Base-by-base conservation (phyloP, 2,329 filamentous ascomycete genomes). In the Penicillium sp. region DNA sequence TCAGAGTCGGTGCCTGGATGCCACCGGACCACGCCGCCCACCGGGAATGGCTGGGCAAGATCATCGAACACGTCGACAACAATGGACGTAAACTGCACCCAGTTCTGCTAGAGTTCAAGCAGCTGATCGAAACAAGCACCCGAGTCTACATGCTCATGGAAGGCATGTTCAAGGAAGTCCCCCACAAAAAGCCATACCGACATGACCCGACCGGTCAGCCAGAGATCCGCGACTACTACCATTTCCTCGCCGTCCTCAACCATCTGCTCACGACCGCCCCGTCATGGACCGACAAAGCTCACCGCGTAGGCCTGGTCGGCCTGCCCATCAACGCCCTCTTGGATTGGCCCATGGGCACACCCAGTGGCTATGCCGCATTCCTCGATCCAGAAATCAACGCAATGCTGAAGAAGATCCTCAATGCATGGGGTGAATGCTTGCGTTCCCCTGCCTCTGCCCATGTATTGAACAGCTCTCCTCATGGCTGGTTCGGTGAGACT, bases 81-180 rank as follows among this genome's bases (percentile, higher is more conserved):
- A 68, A 72, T 6, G 61, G 68, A 4, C 68, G 77, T 56, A 66
- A 77, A 1, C 72, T 88, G 0, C 75, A 78, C 10, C 83, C 83
- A 0, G 82, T 82, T 0, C 67, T 88, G 0, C 59, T 77, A 53
- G 84, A 87, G 55, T 87, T 89, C 71, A 76, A 82, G 61, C 66
- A 79, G 1, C 70, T 88, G 23, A 88, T 89, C 54, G 84, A 88
- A 64, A 66, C 66, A 25, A 82, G 82, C 55, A 72, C 83, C 1
- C 77, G 82, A 20, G 71, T 88, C 24, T 84, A 81, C 71, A 83
- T 88, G 76, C 81, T 83, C 64, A 81, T 87, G 61, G 72, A 73
- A 23, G 73, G 78, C 54, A 88, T 88, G 86, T 88, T 86, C 68
- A 73, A 80, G 27, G 81, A 88, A 68, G 74, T 88, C 18, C 84